Base-by-base conservation (phyloP, 73 alveolate genomes). In the Blepharisma japonicum region DNA sequence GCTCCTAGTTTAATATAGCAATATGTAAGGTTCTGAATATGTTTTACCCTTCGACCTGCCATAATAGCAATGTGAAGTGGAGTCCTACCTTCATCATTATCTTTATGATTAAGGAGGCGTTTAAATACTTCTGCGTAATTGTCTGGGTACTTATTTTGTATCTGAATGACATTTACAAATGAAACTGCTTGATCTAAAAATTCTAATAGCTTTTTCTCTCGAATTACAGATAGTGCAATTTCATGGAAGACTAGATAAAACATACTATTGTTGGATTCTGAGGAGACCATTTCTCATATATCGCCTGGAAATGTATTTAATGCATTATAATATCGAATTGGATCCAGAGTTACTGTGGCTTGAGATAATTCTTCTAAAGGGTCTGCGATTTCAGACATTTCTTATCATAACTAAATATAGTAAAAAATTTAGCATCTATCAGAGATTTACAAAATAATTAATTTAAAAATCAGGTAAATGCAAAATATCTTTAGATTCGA, bases 21-120 rank as follows among this genome's bases (percentile, higher is more conserved):
- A 8, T 61, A 14, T 8, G 23, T 39, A 2, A 61, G 74, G 2
- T 61, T 61, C 74, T 61, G 23, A 20, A 9, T 61, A 8, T 61
- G 38, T 1, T 20, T 61, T 61, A 61, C 74, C 74, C 23, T 61
- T 0, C 74, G 38, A 18, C 74, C 74, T 18, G 74, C 23, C 74
- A 61, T 61, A 25, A 61, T 61, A 9, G 74, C 74, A 8, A 18
- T 8, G 5, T 61, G 74, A 61, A 61, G 74, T 61, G 74, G 74
- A 5, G 49, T 61, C 23, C 23, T 61, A 1, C 74, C 74, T 32
- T 32, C 42, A 61, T 61, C 74, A 11, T 61, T 61, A 25, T 61
- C 23, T 25, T 61, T 14, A 8, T 61, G 74, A 25, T 61, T 25
- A 14, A 25, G 23, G 6, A 61, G 46, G 23, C 14, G 14, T 61